A percentile compares a stretch with the other conserved stretches of the same genome.
Evolutionary conservation across 768 basidiomycete genomes (phyloP).

Genomic region (Leccinum arenicola): DNA sequence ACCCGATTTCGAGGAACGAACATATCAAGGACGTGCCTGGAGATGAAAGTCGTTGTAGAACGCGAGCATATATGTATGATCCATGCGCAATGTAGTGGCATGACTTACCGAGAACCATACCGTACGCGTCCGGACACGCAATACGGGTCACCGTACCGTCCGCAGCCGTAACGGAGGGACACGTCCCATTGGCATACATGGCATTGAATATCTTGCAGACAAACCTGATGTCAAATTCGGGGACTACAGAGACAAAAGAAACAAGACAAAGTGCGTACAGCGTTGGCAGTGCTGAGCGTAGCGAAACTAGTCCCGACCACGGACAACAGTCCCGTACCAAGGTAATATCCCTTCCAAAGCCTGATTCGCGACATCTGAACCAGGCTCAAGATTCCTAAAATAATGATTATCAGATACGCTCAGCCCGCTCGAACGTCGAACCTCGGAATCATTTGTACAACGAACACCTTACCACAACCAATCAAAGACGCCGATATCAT

Average conservation of each 20-base stretch:
- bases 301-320: constrained; percentile 58
- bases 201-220: constrained; percentile 59
- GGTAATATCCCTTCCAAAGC: constrained; percentile 59
- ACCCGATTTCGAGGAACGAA: constrained; percentile 51
- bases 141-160: constrained; percentile 60
- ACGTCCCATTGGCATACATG: constrained; percentile 79
- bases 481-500: constrained; percentile 82
- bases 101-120: constrained; percentile 62
- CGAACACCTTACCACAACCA: constrained; percentile 54
- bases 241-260: background rate
- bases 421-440: background rate
- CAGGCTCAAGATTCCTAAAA: constrained; percentile 64
- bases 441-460: background rate
- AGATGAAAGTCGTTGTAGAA: background rate
- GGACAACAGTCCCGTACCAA: constrained; percentile 78
- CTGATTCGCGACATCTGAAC: constrained; percentile 75
- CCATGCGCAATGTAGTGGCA: background rate
- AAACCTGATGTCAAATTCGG: background rate
- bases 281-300: constrained; percentile 53
- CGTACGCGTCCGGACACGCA: constrained; percentile 78
- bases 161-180: constrained; percentile 51
- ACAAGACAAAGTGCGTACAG: constrained; percentile 39
- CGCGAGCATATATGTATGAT: background rate
- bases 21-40: constrained; percentile 74
- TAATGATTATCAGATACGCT: no score